Conservation (phyloP, 257 asterid genomes). For the Ilex aquifolium region DNA sequence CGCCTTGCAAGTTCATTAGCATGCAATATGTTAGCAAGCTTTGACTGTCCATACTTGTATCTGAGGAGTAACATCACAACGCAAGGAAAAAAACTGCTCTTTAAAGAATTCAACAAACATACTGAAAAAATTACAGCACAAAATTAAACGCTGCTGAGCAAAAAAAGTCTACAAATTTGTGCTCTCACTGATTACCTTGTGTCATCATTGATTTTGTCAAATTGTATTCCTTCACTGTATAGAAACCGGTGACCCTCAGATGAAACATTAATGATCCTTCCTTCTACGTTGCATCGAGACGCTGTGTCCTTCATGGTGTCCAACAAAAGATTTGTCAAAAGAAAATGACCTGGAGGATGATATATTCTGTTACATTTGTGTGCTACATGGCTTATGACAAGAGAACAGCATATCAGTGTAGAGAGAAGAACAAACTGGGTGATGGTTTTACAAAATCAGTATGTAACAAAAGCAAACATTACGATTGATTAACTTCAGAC, state of each 20-base stretch:
- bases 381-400: not conserved
- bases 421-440: no score
- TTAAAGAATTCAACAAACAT: not conserved
- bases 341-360: constrained; percentile 41
- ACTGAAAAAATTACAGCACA: no score
- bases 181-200: constrained; percentile 23
- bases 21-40: constrained; percentile 65
- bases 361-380: not conserved
- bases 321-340: constrained; percentile 45
- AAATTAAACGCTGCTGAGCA: no score
- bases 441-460: no score
- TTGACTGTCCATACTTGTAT: constrained; percentile 80
- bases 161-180: no score
- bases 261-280: constrained; percentile 54
- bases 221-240: constrained; percentile 36
- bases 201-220: constrained; percentile 45
- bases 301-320: constrained; percentile 55
- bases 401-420: not conserved
- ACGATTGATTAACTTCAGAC: no score
- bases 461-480: no score
- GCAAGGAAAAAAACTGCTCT: constrained; percentile 16
- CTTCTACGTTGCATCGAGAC: constrained; percentile 37
- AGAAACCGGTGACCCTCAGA: constrained; percentile 36
- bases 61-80: no score
- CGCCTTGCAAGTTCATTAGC: constrained; percentile 55